Evolutionary conservation across 164 flowering plant species (phyloP).

Genomic region (Umbilicus rupestris): DNA sequence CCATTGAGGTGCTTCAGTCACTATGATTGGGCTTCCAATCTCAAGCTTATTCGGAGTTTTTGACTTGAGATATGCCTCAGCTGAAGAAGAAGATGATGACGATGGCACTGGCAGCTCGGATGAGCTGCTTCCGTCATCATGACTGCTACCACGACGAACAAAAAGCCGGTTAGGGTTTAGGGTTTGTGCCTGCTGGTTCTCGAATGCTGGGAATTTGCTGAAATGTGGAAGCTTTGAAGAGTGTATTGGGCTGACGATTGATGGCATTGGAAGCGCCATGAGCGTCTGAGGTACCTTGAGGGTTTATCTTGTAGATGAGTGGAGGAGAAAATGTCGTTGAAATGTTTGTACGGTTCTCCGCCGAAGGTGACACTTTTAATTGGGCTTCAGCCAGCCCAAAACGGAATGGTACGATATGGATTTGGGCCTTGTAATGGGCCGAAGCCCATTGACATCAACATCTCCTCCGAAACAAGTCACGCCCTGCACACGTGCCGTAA

Average conservation of each 20-base stretch:
- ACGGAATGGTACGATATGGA: too few species aligned
- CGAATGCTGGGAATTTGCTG: neutral
- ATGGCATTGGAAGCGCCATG: neutral
- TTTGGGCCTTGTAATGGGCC: too few species aligned
- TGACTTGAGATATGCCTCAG: slow-evolving; percentile 1
- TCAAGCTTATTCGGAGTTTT: slow-evolving; percentile 14
- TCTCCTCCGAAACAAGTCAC: too few species aligned
- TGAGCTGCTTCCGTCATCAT: neutral
- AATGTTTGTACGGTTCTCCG: neutral
- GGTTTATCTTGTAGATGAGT: neutral
- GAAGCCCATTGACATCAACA: too few species aligned
- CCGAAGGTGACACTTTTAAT: neutral
- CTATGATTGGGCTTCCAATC: slow-evolving; percentile 41
- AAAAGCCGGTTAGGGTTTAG: neutral
- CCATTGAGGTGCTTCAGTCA: slow-evolving; percentile 40
- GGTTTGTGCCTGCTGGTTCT: neutral
- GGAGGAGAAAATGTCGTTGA: neutral
- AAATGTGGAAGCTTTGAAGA: neutral
- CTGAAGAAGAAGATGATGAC: neutral
- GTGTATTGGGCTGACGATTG: neutral
- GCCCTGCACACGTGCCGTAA: too few species aligned
- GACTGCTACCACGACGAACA: neutral
- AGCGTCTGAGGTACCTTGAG: neutral
- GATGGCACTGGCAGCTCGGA: neutral
- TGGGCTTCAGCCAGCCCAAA: neutral